Evolutionary conservation across 495 filamentous ascomycete species (phyloP).

Genomic region (Beverwykella pulmonaria): DNA sequence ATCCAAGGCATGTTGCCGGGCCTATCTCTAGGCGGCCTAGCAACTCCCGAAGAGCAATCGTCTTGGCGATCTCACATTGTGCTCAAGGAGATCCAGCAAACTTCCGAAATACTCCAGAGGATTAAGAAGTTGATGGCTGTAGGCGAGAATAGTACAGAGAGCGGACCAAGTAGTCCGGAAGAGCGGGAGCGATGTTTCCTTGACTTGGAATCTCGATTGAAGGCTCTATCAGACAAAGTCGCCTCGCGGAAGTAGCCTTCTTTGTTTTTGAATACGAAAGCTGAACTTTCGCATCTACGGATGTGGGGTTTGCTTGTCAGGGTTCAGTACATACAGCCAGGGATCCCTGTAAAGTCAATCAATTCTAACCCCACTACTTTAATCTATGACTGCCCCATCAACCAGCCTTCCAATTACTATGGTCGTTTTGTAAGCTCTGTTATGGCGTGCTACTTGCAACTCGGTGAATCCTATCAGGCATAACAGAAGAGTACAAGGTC

Average conservation of each 20-base stretch:
- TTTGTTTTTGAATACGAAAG: neutral
- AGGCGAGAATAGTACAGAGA: neutral
- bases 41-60: conserved; percentile 16
- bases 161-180: neutral
- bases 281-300: neutral
- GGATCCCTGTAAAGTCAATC: no score
- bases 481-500: no score
- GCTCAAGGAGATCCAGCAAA: conserved; percentile 14
- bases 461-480: no score
- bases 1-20: conserved; percentile 19
- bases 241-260: neutral
- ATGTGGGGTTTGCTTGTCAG: neutral
- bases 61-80: conserved; percentile 19
- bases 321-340: no score
- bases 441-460: no score
- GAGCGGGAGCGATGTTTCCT: conserved; percentile 16
- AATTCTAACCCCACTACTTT: no score
- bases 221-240: conserved; percentile 5
- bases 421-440: no score
- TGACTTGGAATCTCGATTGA: conserved; percentile 14
- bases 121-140: conserved; percentile 17
- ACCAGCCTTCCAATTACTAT: no score
- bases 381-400: no score
- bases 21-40: conserved; percentile 7
- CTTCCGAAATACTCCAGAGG: conserved; percentile 4